Evolutionary conservation across 2,329 filamentous ascomycete species (phyloP), one percentile per base, ranked within the genome.

Genomic region (Ophiostoma australiae): DNA sequence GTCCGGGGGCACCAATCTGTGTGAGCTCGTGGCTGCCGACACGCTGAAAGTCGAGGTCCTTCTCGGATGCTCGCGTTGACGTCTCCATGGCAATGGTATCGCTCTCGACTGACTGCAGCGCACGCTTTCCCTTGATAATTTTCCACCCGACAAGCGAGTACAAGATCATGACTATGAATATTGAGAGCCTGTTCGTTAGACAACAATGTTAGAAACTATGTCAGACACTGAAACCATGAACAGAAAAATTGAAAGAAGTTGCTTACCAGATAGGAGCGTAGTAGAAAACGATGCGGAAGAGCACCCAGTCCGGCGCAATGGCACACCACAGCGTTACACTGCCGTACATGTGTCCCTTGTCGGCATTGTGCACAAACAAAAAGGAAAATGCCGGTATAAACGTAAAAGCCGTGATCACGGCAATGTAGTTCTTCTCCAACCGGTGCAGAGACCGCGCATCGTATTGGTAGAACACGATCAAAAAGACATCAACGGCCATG

Each of bases 121-220:
- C 77, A 55, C 76, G 76, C 27, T 78, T 75, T 0, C 79, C 76
- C 67, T 76, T 76, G 41, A 76, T 72, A 48, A 80, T 79, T 69
- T 78, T 76, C 73, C 77, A 72, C 20, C 78, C 79, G 35, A 80
- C 78, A 70, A 87, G 75, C 52, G 78, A 78, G 75, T 89, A 82
- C 41, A 88, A 75, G 2, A 81, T 74, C 3, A 76, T 72, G 39
- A 74, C 74, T 55, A 76, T 58, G 3, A 75, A 37, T 31, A 80
- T 78, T 23, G 75, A 70, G 15, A 78, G 70, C 78, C 79, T 80
- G 44, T 13, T 31, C 17, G 44, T 55, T 35, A 35, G 10, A 69
- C 17, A 1, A 33, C 13, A 31, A 8, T 17, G 4, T 27, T 1
- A 8, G 2, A 58, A 31, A 31, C 27, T 1, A 31, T 31, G 3